Evolutionary conservation across 495 filamentous ascomycete genomes (phyloP).

Genomic region (Penicillium simplicissimum): DNA sequence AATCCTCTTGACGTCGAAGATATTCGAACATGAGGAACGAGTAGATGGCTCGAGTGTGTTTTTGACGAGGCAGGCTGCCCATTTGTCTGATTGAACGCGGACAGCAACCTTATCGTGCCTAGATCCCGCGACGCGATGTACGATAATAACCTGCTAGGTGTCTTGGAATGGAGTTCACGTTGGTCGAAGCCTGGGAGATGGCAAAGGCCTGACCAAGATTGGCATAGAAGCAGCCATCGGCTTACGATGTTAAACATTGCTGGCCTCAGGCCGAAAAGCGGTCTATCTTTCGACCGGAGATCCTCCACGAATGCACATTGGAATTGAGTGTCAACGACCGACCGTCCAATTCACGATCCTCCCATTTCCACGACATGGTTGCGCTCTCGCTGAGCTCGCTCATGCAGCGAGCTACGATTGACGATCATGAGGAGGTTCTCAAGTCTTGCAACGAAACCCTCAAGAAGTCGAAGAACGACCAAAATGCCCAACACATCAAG

Average conservation of each 20-base stretch:
- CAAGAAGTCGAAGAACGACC: conserved; percentile 60
- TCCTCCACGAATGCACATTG: not conserved
- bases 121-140: too few species aligned
- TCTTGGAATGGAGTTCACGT: too few species aligned
- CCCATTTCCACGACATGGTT: conserved; percentile 35
- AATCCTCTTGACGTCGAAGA: too few species aligned
- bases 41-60: too few species aligned
- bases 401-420: conserved; percentile 60
- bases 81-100: too few species aligned
- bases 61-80: too few species aligned
- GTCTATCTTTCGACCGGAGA: not conserved
- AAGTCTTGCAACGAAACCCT: conserved; percentile 69
- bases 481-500: conserved; percentile 72
- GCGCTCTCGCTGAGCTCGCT: conserved; percentile 56
- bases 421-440: conserved; percentile 73
- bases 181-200: too few species aligned
- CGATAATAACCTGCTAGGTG: too few species aligned
- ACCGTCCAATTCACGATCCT: not conserved
- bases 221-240: too few species aligned
- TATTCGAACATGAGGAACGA: too few species aligned
- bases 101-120: too few species aligned
- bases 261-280: conserved; percentile 3
- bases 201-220: too few species aligned
- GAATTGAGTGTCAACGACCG: not conserved
- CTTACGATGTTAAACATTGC: not conserved